Base-by-base conservation (phyloP, 2,329 filamentous ascomycete genomes). In the Bipolaris cookei region DNA sequence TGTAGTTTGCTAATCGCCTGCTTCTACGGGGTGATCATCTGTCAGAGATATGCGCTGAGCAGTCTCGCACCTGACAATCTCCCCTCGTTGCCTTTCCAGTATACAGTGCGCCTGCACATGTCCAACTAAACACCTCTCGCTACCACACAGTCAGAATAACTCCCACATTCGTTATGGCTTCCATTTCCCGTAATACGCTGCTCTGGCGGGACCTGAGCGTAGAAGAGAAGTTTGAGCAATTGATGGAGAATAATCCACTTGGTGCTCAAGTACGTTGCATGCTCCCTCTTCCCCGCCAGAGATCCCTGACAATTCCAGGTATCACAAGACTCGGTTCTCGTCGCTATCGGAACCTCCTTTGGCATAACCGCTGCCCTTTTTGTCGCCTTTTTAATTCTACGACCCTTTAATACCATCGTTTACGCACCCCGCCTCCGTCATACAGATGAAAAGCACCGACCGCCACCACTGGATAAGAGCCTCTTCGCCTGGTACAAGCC, bases 361-460 rank as follows among this genome's bases (percentile, higher is more conserved):
- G 90, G 86, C 53, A 81, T 95, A 71, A 91, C 92, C 7, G 70
- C 84, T 61, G 82, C 88, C 65, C 88, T 97, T 66, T 88, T 91
- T 61, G 74, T 96, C 56, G 79, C 88, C 63, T 99, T 98, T 83
- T 97, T 92, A 61, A 81, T 97, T 68, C 82, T 98, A 53, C 90
- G 95, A 59, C 95, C 95, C 4, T 92, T 93, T 77, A 94, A 98
- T 77, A 90, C 89, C 54, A 86, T 94, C 66, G 91, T 99, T 45
- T 99, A 99, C 78, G 93, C 95, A 3, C 95, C 95, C 38, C 94
- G 96, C 75, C 83, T 96, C 46, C 96, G 96, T 75, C 89, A 97
- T 81, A 90, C 92, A 73, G 94, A 98, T 75, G 88, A 92, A 66
- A 92, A 90, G 77, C 92, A 97, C 79, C 86, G 90, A 8, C 95